Base-by-base conservation (phyloP, 2,329 filamentous ascomycete species). In the Penicillium sp. region DNA sequence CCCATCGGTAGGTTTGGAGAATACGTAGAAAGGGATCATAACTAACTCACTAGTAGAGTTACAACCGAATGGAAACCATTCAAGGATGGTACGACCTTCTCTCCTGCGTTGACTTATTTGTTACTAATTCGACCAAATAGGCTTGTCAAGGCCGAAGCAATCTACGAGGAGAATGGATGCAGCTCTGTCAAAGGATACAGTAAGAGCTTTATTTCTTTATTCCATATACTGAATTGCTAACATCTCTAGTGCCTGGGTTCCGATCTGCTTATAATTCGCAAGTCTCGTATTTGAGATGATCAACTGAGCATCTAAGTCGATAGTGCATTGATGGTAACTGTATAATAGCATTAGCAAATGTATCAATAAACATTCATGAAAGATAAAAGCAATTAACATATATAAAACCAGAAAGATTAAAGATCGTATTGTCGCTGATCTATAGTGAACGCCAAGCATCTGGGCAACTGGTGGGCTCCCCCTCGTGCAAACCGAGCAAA, bases 61-160 rank as follows among this genome's bases (percentile, higher is more conserved):
- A 83, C 61, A 84, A 83, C 57, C 78, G 85, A 4, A 76, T 82
- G 62, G 79, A 82, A 66, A 78, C 81, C 64, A 83, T 87, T 53
- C 68, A 77, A 41, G 78, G 78, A 65, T 84, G 82, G 82, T 78
- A 71, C 58, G 67, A 49, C 21, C 6, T 9, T 9, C 6, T 17
- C 8, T 10, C 44, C 38, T 15, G 2, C 17, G 10, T 39, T 29
- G 5, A 33, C 17, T n/a, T 44, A n/a, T 36, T 7, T 25, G 27
- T 33, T 49, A 48, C 65, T 71, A 55, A 69, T 42, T 5, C 55
- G 19, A 4, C 6, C 43, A 9, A 17, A 9, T 49, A 77, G 74
- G 73, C 68, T 79, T 17, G 69, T 73, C 29, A 70, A 77, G 63
- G 78, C 78, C 6, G 64, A 78, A 51, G 56, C 55, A 7, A 67